phyloP scores from a whole-genome alignment of 2,329 filamentous ascomycete genomes.

The Cladophialophora carrionii region DNA sequence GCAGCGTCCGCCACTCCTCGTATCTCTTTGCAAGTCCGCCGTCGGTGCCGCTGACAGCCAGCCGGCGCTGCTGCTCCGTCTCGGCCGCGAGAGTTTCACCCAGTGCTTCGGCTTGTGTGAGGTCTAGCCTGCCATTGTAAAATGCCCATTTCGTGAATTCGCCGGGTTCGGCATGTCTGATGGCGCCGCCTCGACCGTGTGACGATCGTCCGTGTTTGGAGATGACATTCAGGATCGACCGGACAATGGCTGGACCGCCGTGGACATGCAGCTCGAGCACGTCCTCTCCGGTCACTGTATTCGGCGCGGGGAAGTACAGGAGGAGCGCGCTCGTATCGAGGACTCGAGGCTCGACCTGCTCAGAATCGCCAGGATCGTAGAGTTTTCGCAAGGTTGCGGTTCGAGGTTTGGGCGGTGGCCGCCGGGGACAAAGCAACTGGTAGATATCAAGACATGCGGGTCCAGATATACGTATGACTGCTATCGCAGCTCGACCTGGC shows the following conservation, averaged over 20 bases:
- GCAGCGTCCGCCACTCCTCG: constrained; percentile 74
- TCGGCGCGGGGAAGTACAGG: constrained; percentile 78
- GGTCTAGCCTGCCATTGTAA: constrained; percentile 78
- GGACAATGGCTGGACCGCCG: constrained; percentile 84
- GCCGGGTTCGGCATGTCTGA: constrained; percentile 90
- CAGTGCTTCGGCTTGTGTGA: constrained; percentile 76
- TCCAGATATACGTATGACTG: constrained; percentile 85
- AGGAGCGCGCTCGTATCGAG: constrained; percentile 79
- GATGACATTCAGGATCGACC: constrained; percentile 80
- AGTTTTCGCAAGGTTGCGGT: constrained; percentile 75
- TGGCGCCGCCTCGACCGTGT: constrained; percentile 40
- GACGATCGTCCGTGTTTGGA: constrained; percentile 46
- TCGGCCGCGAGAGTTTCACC: constrained; percentile 66
- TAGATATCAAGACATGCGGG: constrained; percentile 73
- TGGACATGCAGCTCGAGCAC: constrained; percentile 94
- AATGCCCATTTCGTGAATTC: constrained; percentile 96
- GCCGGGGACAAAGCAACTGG: constrained; percentile 62
- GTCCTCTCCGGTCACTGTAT: constrained; percentile 89
- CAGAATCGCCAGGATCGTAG: constrained; percentile 58
- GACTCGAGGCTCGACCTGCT: constrained; percentile 47
- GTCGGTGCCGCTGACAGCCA: constrained; percentile 78
- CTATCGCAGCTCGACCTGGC: constrained; percentile 83
- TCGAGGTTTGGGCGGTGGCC: constrained; percentile 60
- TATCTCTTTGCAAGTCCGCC: constrained; percentile 74
- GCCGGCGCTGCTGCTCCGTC: constrained; percentile 89